Percentiles rank a stretch among this genome's conserved stretches.
Evolutionary conservation across 2,329 filamentous ascomycete genomes (phyloP).

Genomic region (Fusarium neocosmosporiellum): DNA sequence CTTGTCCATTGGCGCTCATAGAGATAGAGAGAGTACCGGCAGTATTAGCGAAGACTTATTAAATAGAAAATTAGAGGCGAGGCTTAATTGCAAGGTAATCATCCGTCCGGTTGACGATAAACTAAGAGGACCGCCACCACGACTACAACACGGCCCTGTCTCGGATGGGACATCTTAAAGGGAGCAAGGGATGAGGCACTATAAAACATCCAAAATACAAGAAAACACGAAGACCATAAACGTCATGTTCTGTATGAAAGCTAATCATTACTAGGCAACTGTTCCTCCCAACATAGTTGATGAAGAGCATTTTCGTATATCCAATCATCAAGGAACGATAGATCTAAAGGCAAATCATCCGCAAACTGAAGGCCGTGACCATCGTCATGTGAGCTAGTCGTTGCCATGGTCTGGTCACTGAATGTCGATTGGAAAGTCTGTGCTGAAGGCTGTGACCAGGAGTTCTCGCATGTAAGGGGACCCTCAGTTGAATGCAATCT

Average conservation of each 20-base stretch:
- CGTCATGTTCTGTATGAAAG: not conserved
- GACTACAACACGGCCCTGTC: no score
- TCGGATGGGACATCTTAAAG: not conserved
- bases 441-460: not conserved
- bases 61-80: not conserved
- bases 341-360: not conserved
- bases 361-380: not conserved
- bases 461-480: not conserved
- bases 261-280: not conserved
- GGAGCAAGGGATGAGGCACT: not conserved
- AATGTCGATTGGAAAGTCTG: not conserved
- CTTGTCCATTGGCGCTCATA: not conserved
- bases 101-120: not conserved
- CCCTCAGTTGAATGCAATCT: not conserved
- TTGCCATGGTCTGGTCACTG: not conserved
- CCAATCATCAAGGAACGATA: conserved; percentile 1
- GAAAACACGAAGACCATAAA: not conserved
- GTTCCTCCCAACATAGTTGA: not conserved
- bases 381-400: not conserved
- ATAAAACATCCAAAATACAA: not conserved
- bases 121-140: not conserved
- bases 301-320: not conserved
- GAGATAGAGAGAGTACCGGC: not conserved
- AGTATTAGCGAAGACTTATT: not conserved
- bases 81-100: not conserved